These are phyloP conservation scores for Termitomyces sp. DNA, from an alignment of 768 basidiomycete genomes.

Conservation along the genomic window DNA sequence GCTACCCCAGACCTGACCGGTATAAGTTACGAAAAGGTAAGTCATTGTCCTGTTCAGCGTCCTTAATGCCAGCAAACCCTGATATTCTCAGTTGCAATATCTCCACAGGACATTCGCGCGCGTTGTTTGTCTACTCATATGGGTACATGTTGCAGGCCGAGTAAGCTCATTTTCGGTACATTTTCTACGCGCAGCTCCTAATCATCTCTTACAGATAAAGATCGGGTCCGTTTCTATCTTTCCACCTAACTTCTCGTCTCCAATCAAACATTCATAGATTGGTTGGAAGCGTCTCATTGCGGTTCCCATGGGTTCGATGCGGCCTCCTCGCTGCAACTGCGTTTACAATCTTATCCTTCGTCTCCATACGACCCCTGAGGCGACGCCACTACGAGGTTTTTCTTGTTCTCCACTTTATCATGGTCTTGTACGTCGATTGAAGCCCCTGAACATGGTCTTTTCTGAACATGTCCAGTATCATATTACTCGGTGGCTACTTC, in stretches of 20 bases:
- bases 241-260: not conserved
- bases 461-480: slow-evolving; percentile 23
- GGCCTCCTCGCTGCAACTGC: slow-evolving; percentile 34
- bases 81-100: slow-evolving; percentile 31
- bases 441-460: not conserved
- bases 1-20: slow-evolving; percentile 44
- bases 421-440: slow-evolving; percentile 28
- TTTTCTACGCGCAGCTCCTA: not conserved
- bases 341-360: slow-evolving; percentile 38
- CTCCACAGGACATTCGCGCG: slow-evolving; percentile 50
- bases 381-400: slow-evolving; percentile 49
- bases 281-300: slow-evolving; percentile 4
- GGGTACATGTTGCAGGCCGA: slow-evolving; percentile 45
- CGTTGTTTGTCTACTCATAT: slow-evolving; percentile 39
- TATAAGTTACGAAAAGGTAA: slow-evolving; percentile 42
- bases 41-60: not conserved
- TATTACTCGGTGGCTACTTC: slow-evolving; percentile 37
- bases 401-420: slow-evolving; percentile 41
- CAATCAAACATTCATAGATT: slow-evolving; percentile 6
- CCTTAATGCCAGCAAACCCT: not conserved
- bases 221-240: slow-evolving; percentile 10
- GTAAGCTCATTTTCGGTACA: slow-evolving; percentile 24
- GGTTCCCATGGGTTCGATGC: slow-evolving; percentile 28
- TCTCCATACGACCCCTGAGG: slow-evolving; percentile 50
- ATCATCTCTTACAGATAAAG: slow-evolving; percentile 10